A percentile compares a stretch with the other conserved stretches of the same genome.
Evolutionary conservation across 2,329 filamentous ascomycete genomes (phyloP).

Genomic region (Aspergillus quadricinctus): DNA sequence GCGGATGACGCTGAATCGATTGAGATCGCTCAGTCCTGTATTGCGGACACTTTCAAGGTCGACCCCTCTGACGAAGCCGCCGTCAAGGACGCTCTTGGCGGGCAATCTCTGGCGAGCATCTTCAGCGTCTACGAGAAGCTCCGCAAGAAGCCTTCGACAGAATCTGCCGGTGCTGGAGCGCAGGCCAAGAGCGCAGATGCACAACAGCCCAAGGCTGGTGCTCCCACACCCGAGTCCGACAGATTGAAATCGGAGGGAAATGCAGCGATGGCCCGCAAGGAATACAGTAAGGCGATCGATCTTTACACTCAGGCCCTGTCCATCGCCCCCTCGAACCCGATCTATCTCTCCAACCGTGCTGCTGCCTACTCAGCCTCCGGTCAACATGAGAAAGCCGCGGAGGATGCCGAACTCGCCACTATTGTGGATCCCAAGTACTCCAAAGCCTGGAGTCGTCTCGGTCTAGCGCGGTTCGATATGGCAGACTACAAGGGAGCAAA

Average conservation of each 20-base stretch:
- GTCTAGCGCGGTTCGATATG: conserved; percentile 84
- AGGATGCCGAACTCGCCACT: conserved; percentile 88
- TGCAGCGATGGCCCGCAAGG: conserved; percentile 89
- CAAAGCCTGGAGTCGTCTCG: conserved; percentile 93
- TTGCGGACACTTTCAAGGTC: conserved; percentile 91
- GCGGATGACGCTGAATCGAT: conserved; percentile 89
- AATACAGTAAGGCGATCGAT: conserved; percentile 77
- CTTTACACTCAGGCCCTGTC: conserved; percentile 83
- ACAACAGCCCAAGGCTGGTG: conserved; percentile 32
- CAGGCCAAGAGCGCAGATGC: conserved; percentile 38
- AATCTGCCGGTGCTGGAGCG: conserved; percentile 42
- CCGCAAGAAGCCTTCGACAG: conserved; percentile 57
- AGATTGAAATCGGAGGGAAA: conserved; percentile 86
- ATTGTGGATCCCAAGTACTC: conserved; percentile 87
- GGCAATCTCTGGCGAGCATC: conserved; percentile 83
- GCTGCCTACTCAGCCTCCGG: conserved; percentile 82
- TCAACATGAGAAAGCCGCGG: conserved; percentile 77
- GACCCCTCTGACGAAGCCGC: conserved; percentile 73
- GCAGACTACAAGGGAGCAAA: conserved; percentile 87
- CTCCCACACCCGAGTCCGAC: conserved; percentile 68
- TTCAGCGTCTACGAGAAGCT: conserved; percentile 97
- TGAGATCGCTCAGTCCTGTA: conserved; percentile 91
- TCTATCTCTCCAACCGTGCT: conserved; percentile 96
- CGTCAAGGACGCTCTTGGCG: conserved; percentile 71
- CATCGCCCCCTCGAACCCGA: conserved; percentile 78